Evolutionary conservation across 306 rosid species (phyloP), one percentile per base, ranked within the genome.

Genomic region (Mimosa bimucronata): DNA sequence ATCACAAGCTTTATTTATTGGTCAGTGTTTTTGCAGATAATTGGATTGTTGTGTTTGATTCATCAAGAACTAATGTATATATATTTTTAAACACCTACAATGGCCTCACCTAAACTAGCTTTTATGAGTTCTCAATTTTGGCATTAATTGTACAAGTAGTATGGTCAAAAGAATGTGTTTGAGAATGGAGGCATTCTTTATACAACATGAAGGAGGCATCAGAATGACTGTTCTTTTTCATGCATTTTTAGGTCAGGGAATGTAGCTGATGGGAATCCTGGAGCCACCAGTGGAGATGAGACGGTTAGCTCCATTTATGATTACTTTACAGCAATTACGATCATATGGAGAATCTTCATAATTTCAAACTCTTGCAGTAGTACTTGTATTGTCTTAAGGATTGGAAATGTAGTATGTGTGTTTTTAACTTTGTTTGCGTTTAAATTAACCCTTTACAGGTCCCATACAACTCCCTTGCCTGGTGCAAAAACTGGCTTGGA

Each of bases 401-500:
- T 73, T 75, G 66, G 44, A 57, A 40, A 80, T 76, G 34, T 38
- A 78, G 18, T 50, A 65, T 60, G 40, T 64, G 44, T 44, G 66
- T 41, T 55, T 69, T 48, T 48, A 69, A 62, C 26, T 71, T 82
- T 71, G 71, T 50, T 64, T 80, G 50, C 66, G 66, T 69, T 29
- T 60, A 9, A 77, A 67, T 79, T 50, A 64, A 74, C 74, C 42
- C 71, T 83, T 81, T 83, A 31, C 86, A 93, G 99, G 98, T 95
- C 80, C 94, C 99, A 26, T 95, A 95, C 87, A 78, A 90, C 81
- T 95, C 99, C 86, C 99, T 95, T 78, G 85, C 98, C 48, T 95
- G 88, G 93, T 95, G 98, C 94, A 95, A 95, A 88, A 90, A 82
- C 79, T 95, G 99, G 99, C 90, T 95, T 55, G 98, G 99, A 82